Percentiles rank a stretch among this genome's conserved stretches.
Conservation (phyloP, 2,329 filamentous ascomycete genomes). For the Teratosphaeria destructans region DNA sequence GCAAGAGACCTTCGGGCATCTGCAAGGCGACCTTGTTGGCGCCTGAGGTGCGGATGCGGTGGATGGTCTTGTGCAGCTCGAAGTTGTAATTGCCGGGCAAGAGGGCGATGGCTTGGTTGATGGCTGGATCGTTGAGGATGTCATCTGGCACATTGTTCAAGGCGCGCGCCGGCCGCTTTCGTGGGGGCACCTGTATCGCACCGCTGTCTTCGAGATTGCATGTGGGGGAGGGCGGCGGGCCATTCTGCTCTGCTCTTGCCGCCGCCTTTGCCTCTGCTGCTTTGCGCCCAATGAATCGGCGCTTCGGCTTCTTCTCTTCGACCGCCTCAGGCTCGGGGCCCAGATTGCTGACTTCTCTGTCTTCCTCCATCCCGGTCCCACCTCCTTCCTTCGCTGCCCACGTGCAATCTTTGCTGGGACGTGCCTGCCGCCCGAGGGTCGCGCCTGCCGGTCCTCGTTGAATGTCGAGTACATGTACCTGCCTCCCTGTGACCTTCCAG, state of each 20-base stretch:
- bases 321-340: conserved; percentile 49
- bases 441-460: background rate
- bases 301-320: conserved; percentile 63
- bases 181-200: conserved; percentile 60
- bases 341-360: conserved; percentile 59
- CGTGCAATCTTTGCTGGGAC: background rate
- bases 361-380: conserved; percentile 57
- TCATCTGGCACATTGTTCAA: conserved; percentile 83
- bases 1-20: conserved; percentile 86
- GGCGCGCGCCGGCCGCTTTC: conserved; percentile 64
- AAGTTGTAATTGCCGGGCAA: conserved; percentile 96
- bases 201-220: conserved; percentile 47
- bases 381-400: background rate
- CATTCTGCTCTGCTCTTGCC: conserved; percentile 34
- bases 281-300: conserved; percentile 79
- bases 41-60: conserved; percentile 71
- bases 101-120: conserved; percentile 77
- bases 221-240: conserved; percentile 27
- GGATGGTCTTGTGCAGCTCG: conserved; percentile 96
- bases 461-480: background rate
- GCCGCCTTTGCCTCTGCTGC: conserved; percentile 55
- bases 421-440: background rate
- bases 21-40: conserved; percentile 85
- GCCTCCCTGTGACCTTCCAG: too few relatives aligned
- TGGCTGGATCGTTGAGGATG: conserved; percentile 72